Percentiles rank a stretch among this genome's conserved stretches.
Evolutionary conservation across 2,329 filamentous ascomycete species (phyloP).

Genomic region (Pseudogymnoascus sp.): DNA sequence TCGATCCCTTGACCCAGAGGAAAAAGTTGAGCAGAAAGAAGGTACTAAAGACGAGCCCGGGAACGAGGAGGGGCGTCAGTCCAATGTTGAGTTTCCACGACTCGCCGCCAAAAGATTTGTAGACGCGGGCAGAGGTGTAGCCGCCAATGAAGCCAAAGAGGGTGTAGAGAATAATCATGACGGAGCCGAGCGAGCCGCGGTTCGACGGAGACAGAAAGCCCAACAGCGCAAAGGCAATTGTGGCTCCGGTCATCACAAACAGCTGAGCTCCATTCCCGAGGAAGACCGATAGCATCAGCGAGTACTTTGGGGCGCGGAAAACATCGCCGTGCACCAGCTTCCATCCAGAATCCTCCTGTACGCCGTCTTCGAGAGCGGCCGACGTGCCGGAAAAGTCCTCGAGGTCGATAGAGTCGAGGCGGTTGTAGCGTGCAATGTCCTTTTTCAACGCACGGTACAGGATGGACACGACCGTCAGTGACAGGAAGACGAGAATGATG

Average conservation of each 20-base stretch:
- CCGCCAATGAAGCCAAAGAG: slow-evolving; percentile 87
- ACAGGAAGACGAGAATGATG: slow-evolving; percentile 85
- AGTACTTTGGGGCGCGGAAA: slow-evolving; percentile 77
- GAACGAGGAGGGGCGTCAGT: slow-evolving; percentile 77
- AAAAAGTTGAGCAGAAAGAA: slow-evolving; percentile 97
- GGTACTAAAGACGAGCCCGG: slow-evolving; percentile 71
- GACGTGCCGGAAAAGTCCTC: slow-evolving; percentile 79
- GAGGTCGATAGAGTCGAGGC: slow-evolving; percentile 80
- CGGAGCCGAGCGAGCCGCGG: slow-evolving; percentile 84
- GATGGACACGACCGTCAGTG: slow-evolving; percentile 87
- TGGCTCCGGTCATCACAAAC: slow-evolving; percentile 94
- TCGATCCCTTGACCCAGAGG: slow-evolving; percentile 86
- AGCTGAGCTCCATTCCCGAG: slow-evolving; percentile 91
- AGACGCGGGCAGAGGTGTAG: slow-evolving; percentile 80
- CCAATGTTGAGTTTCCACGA: slow-evolving; percentile 91
- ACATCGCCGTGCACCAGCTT: slow-evolving; percentile 97
- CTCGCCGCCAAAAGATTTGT: slow-evolving; percentile 89
- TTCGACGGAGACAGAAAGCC: slow-evolving; percentile 95
- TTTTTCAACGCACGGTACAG: slow-evolving; percentile 80
- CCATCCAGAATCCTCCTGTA: slow-evolving; percentile 97
- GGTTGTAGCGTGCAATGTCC: slow-evolving; percentile 94
- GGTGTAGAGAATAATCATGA: slow-evolving; percentile 89
- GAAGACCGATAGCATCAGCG: slow-evolving; percentile 76
- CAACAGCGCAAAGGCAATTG: slow-evolving; percentile 84
- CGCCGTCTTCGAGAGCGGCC: slow-evolving; percentile 73